Evolutionary conservation across 2,329 filamentous ascomycete species (phyloP), one percentile per base, ranked within the genome.

Genomic region (Colletotrichum sp.): DNA sequence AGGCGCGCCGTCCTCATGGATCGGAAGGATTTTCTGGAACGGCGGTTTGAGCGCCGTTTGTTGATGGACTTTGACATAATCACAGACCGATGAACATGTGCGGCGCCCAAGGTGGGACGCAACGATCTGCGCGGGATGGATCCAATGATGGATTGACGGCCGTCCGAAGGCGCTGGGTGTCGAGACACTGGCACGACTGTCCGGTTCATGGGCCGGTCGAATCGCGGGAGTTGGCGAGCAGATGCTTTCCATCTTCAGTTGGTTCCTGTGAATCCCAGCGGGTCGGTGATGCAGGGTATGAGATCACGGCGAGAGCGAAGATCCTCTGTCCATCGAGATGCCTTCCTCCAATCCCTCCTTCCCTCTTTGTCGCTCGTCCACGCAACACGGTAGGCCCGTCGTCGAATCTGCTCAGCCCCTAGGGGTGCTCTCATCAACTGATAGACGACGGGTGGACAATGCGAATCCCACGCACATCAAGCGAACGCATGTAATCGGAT

Each of bases 1-100:
- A 64, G 9, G 36, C 68, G 68, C 27, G 52, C 68, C 36, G 57
- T 52, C 27, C 52, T 44, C 15, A 13, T 25, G 59, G 30, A 16
- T 11, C 22, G n/a, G 30, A 59, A 55, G 61, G 61, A 59, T 22
- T 64, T 25, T 44, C 19, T 44, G 36, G 59, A 32, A 75, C 57
- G 55, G 69, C 55, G 39, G 72, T 75, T 75, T 72, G 69, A 68
- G 69, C 69, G 32, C 63, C 36, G 62, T 27, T 72, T 55, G n/a
- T 36, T 49, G 52, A 27, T 39, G 11, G 32, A 32, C 66, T 69
- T 61, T 30, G 67, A 61, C 67, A 44, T n/a, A 22, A n/a, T 29
- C 52, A 59, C 66, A 49, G 49, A 69, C 67, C 22, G 49, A 49
- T 55, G 30, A 19, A 61, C 57, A 65, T 27, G 49, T 16, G 30